Percentiles rank a stretch among this genome's conserved stretches.
phyloP scores from a whole-genome alignment of 2,329 filamentous ascomycete genomes.

The Harringtonia aguacate region DNA sequence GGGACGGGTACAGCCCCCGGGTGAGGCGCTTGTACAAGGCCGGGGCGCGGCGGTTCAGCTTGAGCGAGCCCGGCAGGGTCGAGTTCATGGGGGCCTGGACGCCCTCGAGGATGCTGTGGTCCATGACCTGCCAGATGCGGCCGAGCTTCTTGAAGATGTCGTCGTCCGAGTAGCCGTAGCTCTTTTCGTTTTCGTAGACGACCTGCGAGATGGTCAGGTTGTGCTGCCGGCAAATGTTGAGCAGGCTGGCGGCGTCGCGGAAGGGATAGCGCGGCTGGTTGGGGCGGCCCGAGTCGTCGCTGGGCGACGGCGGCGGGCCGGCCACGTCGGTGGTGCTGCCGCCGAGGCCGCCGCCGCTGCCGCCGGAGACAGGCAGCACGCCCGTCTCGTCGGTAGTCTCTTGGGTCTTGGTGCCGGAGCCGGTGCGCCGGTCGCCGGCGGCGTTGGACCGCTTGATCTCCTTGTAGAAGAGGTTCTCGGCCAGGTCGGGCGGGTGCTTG shows the following conservation, averaged over 20 bases:
- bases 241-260: constrained; percentile 32
- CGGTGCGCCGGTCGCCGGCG: constrained; percentile 31
- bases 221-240: constrained; percentile 35
- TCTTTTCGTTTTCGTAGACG: constrained; percentile 42
- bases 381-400: no score
- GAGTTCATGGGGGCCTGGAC: constrained; percentile 32
- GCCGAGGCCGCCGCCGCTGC: constrained; percentile 4
- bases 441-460: constrained; percentile 35
- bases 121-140: constrained; percentile 41
- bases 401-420: no score
- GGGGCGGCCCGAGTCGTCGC: constrained; percentile 1
- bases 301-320: background rate
- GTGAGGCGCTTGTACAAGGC: constrained; percentile 33
- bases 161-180: constrained; percentile 36
- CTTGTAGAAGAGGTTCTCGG: constrained; percentile 42
- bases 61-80: constrained; percentile 33
- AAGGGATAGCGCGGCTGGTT: constrained; percentile 34
- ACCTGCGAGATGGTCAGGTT: constrained; percentile 40
- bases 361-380: constrained; percentile 10
- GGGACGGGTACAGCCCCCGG: constrained; percentile 27
- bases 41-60: constrained; percentile 34
- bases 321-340: constrained; percentile 8
- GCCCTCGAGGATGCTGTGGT: constrained; percentile 37
- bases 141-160: constrained; percentile 35
- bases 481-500: constrained; percentile 33